Evolutionary conservation across 495 filamentous ascomycete genomes (phyloP), one percentile per base, ranked within the genome.

Genomic region (Recurvomyces mirabilis): DNA sequence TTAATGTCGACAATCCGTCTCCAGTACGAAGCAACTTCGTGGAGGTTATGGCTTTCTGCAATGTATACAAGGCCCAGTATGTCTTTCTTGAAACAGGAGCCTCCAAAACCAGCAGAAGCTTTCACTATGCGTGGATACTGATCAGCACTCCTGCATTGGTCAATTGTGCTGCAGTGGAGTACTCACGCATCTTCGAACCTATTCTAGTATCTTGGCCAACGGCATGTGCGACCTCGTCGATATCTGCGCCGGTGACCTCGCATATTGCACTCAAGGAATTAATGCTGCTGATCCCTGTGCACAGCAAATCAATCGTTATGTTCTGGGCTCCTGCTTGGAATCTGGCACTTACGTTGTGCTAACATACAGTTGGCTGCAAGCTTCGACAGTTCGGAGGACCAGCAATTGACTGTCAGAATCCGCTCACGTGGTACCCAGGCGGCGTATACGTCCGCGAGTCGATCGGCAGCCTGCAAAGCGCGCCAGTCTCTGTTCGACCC

Each of bases 261-360:
- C 84, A 91, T 15, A 60, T 41, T 0, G 58, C 55, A 29, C 52
- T 58, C n/a, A 61, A 39, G 3, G 82, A 76, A 60, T 93, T 91
- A 55, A 87, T 80, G 61, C 78, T 85, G 61, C 79, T 85, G 52
- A 91, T 86, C n/a, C n/a, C n/a, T n/a, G n/a, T n/a, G n/a, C n/a
- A n/a, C n/a, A n/a, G n/a, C n/a, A n/a, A n/a, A n/a, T n/a, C n/a
- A n/a, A n/a, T n/a, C n/a, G n/a, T n/a, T n/a, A n/a, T n/a, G n/a
- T n/a, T n/a, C n/a, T n/a, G n/a, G n/a, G n/a, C n/a, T n/a, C n/a
- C n/a, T n/a, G n/a, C n/a, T n/a, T n/a, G n/a, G n/a, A n/a, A n/a
- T n/a, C n/a, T n/a, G n/a, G n/a, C n/a, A n/a, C n/a, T n/a, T n/a
- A 19, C 84, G 73, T 57, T 91, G 84, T 1, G 84, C 84, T 14